These are phyloP conservation scores for Porodaedalea pini DNA, from an alignment of 1,284 basidiomycete genomes.

Conservation along the genomic window DNA sequence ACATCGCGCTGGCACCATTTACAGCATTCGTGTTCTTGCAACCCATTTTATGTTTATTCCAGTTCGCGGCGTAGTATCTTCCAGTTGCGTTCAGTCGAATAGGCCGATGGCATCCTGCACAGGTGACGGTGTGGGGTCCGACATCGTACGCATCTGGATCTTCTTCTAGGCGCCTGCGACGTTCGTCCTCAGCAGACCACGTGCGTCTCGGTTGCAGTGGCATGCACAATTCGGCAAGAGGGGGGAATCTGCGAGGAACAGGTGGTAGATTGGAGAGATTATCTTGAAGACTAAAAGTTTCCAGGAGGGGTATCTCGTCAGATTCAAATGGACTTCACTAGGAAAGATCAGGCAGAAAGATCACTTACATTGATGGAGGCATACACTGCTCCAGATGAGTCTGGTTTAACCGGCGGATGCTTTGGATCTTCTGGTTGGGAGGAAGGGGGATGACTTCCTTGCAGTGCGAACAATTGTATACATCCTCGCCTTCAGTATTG, in stretches of 20 bases:
- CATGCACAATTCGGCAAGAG: slow-evolving; percentile 8
- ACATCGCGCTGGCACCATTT: slow-evolving; percentile 11
- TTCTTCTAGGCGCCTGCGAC: slow-evolving; percentile 17
- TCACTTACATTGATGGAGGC: slow-evolving; percentile 9
- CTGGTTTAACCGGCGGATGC: slow-evolving; percentile 12
- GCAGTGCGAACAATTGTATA: slow-evolving; percentile 11
- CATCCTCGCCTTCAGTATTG: slow-evolving; percentile 2
- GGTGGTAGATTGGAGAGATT: neutral
- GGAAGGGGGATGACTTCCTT: slow-evolving; percentile 5
- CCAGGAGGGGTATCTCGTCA: neutral
- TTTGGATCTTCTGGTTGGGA: slow-evolving; percentile 11
- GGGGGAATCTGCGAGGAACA: neutral
- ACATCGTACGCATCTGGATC: slow-evolving; percentile 22
- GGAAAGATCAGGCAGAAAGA: neutral
- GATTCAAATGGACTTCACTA: neutral
- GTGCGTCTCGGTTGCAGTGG: slow-evolving; percentile 18
- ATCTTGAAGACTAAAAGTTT: neutral
- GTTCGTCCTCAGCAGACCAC: slow-evolving; percentile 20
- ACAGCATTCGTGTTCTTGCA: slow-evolving; percentile 19
- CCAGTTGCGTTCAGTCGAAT: slow-evolving; percentile 21
- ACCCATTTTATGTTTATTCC: slow-evolving; percentile 22
- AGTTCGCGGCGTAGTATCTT: slow-evolving; percentile 20
- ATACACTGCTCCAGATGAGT: slow-evolving; percentile 15
- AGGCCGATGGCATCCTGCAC: slow-evolving; percentile 19
- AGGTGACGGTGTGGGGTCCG: slow-evolving; percentile 18